phyloP scores from a whole-genome alignment of 2,329 filamentous ascomycete species.

The Xylariaceae sp. region DNA sequence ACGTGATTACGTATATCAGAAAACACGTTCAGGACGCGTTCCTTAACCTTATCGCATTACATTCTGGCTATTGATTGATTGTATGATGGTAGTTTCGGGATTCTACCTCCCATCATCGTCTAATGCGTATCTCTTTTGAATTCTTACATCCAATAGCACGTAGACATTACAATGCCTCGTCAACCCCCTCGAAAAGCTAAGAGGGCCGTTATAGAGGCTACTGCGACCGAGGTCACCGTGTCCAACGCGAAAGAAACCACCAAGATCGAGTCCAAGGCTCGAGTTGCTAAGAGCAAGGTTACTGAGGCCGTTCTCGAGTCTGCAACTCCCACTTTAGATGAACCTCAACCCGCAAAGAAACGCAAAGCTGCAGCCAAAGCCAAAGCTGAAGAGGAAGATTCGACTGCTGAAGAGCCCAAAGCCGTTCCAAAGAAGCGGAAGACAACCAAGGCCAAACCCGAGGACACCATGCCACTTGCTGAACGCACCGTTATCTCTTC shows the following conservation, averaged over 20 bases:
- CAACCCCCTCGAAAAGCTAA: conserved; percentile 19
- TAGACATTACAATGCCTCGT: conserved; percentile 21
- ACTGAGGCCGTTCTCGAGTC: conserved; percentile 27
- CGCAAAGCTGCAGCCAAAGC: conserved; percentile 41
- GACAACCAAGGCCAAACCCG: conserved; percentile 44
- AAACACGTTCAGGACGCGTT: too few species aligned
- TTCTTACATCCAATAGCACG: background rate
- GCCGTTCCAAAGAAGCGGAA: conserved; percentile 36
- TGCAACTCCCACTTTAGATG: conserved; percentile 8
- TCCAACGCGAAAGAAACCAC: conserved; percentile 31
- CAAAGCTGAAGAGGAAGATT: conserved; percentile 26
- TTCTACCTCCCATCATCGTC: background rate
- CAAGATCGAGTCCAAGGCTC: conserved; percentile 26
- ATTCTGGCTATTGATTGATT: too few species aligned
- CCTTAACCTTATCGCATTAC: too few species aligned
- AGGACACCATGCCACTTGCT: conserved; percentile 66
- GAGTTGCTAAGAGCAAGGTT: conserved; percentile 30
- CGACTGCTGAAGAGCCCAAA: conserved; percentile 16
- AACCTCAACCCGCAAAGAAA: conserved; percentile 47
- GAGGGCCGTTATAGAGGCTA: conserved; percentile 16
- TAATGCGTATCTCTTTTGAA: background rate
- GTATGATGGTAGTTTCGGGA: too few species aligned
- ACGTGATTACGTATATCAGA: too few species aligned
- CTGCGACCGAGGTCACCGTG: conserved; percentile 29
- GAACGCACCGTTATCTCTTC: conserved; percentile 67